phyloP scores from a whole-genome alignment of 805 yeast genomes.

The Barnettozyma botsteinii region DNA sequence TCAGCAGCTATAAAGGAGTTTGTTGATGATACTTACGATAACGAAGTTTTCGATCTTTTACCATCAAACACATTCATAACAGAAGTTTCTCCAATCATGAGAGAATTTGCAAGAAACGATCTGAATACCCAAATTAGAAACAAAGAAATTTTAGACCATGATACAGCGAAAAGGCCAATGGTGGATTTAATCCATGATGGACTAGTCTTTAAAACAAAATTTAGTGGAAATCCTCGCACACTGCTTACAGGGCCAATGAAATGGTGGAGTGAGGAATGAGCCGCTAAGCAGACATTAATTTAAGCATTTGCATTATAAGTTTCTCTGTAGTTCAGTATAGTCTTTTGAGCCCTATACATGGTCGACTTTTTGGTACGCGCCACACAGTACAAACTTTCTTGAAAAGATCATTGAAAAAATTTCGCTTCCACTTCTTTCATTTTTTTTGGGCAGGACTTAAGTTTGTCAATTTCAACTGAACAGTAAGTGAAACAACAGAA shows the following conservation, averaged over 20 bases:
- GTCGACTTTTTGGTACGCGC: neutral
- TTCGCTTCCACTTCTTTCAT: no score
- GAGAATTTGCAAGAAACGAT: constrained; percentile 22
- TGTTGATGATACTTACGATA: constrained; percentile 8
- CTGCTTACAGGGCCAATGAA: constrained; percentile 6
- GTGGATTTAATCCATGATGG: constrained; percentile 2
- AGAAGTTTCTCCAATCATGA: constrained; percentile 22
- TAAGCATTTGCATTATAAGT: no score
- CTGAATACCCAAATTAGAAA: constrained; percentile 1
- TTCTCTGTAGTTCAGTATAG: no score
- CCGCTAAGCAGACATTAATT: no score
- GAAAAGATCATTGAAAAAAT: neutral
- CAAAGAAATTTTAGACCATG: neutral
- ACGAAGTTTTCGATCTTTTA: constrained; percentile 13
- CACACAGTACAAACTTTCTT: neutral
- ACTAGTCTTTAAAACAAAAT: neutral
- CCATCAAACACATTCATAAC: constrained; percentile 9
- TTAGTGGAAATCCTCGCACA: neutral
- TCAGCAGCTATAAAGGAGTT: constrained; percentile 7
- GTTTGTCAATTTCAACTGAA: no score
- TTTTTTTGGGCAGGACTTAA: no score
- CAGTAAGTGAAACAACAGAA: neutral
- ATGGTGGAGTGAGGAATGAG: constrained; percentile 1
- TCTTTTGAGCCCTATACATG: neutral
- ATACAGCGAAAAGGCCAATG: neutral